Evolutionary conservation across 306 rosid species (phyloP).

Genomic region (Begonia peltatifolia): DNA sequence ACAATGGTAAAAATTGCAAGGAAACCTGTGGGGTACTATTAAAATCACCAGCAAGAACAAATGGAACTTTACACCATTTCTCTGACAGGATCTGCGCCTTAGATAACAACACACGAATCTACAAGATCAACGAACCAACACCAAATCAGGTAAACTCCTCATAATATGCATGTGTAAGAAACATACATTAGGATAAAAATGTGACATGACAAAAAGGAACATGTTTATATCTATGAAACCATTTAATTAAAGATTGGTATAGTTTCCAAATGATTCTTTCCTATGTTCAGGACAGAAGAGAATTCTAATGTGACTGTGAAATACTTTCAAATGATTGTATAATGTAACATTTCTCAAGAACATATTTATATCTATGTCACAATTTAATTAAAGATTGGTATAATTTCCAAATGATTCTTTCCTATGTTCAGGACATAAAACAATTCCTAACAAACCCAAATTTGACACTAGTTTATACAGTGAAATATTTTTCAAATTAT

Average conservation of each 20-base stretch:
- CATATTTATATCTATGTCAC: too few relatives aligned
- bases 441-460: neutral
- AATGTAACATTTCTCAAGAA: neutral
- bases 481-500: neutral
- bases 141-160: too few relatives aligned
- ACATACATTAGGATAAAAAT: too few relatives aligned
- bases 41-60: conserved; percentile 80
- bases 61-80: conserved; percentile 70
- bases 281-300: neutral
- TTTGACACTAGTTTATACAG: neutral
- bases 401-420: too few relatives aligned
- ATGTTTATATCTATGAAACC: too few relatives aligned
- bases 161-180: too few relatives aligned
- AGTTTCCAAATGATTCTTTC: too few relatives aligned
- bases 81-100: conserved; percentile 51
- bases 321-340: neutral
- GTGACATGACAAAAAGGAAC: too few relatives aligned
- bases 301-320: neutral
- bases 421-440: neutral
- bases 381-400: too few relatives aligned
- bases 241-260: too few relatives aligned
- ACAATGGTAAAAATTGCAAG: conserved; percentile 1
- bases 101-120: conserved; percentile 65
- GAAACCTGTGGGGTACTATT: conserved; percentile 75
- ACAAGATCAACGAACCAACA: conserved; percentile 14